Evolutionary conservation across 1,139 yeast genomes (phyloP).

Genomic region (Saccharomyces pastorianus): DNA sequence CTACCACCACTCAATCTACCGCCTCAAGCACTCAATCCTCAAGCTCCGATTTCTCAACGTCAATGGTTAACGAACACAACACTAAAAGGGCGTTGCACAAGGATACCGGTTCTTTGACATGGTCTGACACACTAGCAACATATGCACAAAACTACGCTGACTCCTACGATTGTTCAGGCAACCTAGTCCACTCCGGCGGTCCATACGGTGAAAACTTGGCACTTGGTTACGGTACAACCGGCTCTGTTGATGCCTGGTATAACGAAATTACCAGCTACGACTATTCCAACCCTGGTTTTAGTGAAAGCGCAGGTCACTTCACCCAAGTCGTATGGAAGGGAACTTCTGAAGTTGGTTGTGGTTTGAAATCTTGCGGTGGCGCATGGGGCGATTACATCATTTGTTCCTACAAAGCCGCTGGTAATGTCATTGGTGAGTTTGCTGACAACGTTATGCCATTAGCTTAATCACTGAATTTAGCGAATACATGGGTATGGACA

Average conservation of each 20-base stretch:
- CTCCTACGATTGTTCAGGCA: slow-evolving; percentile 44
- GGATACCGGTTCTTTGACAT: slow-evolving; percentile 42
- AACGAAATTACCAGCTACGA: slow-evolving; percentile 48
- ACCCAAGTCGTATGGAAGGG: slow-evolving; percentile 64
- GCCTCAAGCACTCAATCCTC: slow-evolving; percentile 16
- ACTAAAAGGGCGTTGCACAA: slow-evolving; percentile 47
- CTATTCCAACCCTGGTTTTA: slow-evolving; percentile 33
- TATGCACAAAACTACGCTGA: slow-evolving; percentile 45
- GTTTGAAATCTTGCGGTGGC: slow-evolving; percentile 45
- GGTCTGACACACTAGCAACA: slow-evolving; percentile 40
- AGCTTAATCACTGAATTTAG: slow-evolving; percentile 5
- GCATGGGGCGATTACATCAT: slow-evolving; percentile 46
- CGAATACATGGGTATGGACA: neutral
- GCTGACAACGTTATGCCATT: slow-evolving; percentile 41
- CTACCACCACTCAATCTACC: slow-evolving; percentile 20
- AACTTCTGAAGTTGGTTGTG: slow-evolving; percentile 54
- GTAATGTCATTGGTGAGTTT: slow-evolving; percentile 44
- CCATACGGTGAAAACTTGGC: slow-evolving; percentile 58
- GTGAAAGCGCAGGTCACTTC: slow-evolving; percentile 48
- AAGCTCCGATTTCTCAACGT: slow-evolving; percentile 31
- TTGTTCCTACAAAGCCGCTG: slow-evolving; percentile 59
- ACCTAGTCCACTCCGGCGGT: slow-evolving; percentile 52
- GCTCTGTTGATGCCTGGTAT: slow-evolving; percentile 57
- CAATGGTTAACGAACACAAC: slow-evolving; percentile 46
- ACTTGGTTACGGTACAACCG: slow-evolving; percentile 40